Evolutionary conservation across 2,329 filamentous ascomycete genomes (phyloP).

Genomic region (Pyrenophora graminea): DNA sequence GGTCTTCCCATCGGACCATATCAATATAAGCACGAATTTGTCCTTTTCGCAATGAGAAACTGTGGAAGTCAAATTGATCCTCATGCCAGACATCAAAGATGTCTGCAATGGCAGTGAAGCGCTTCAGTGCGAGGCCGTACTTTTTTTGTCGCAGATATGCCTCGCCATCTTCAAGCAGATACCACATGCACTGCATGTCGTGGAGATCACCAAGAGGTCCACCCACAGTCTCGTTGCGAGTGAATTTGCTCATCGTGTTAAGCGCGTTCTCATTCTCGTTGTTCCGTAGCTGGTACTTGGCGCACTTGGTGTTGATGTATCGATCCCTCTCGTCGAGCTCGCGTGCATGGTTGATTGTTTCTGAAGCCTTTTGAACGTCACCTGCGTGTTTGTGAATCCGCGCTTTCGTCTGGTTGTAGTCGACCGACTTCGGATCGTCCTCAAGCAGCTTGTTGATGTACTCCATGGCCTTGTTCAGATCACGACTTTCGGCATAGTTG

Average conservation of each 20-base stretch:
- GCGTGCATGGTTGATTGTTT: slow-evolving; percentile 86
- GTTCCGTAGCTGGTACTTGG: slow-evolving; percentile 94
- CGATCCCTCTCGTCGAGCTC: slow-evolving; percentile 86
- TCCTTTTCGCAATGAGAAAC: slow-evolving; percentile 94
- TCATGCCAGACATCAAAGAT: slow-evolving; percentile 99
- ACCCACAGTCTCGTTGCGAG: slow-evolving; percentile 83
- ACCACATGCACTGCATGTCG: slow-evolving; percentile 99
- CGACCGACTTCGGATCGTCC: slow-evolving; percentile 77
- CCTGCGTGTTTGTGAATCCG: slow-evolving; percentile 92
- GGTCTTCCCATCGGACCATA: slow-evolving; percentile 96
- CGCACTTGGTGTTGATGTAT: slow-evolving; percentile 97
- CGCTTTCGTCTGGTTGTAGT: slow-evolving; percentile 94
- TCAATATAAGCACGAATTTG: slow-evolving; percentile 94
- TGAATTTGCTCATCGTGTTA: slow-evolving; percentile 91
- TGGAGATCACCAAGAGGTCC: slow-evolving; percentile 88
- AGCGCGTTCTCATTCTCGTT: slow-evolving; percentile 85
- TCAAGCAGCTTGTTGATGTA: slow-evolving; percentile 84
- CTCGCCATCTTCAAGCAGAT: slow-evolving; percentile 90
- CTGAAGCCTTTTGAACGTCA: slow-evolving; percentile 76
- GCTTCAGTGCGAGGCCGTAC: slow-evolving; percentile 83
- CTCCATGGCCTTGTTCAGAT: slow-evolving; percentile 78
- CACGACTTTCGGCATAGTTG: slow-evolving; percentile 85
- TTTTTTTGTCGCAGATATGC: slow-evolving; percentile 82
- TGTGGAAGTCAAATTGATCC: slow-evolving; percentile 98
- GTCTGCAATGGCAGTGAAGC: slow-evolving; percentile 83